Conservation (phyloP, 2,329 filamentous ascomycete genomes). For the Aschersonia sp. region DNA sequence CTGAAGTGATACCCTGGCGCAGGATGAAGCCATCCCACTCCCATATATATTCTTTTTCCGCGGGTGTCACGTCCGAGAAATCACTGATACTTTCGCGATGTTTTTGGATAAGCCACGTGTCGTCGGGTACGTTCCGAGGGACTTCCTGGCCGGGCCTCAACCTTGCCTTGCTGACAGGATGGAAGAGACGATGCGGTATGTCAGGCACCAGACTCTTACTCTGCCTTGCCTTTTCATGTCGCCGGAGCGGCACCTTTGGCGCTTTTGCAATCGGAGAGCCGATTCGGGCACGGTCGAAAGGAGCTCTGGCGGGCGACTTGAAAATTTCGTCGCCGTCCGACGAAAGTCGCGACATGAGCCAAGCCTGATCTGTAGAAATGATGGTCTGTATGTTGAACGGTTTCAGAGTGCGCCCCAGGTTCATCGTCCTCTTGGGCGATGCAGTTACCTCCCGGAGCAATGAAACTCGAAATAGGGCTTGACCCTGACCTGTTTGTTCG, state of each 20-base stretch:
- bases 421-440: conserved; percentile 21
- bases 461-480: conserved; percentile 23
- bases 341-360: conserved; percentile 26
- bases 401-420: conserved; percentile 26
- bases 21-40: conserved; percentile 44
- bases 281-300: conserved; percentile 10
- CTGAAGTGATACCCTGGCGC: conserved; percentile 33
- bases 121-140: conserved; percentile 28
- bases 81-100: conserved; percentile 42
- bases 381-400: conserved; percentile 30
- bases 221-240: conserved; percentile 7
- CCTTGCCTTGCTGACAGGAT: conserved; percentile 38
- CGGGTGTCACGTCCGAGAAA: conserved; percentile 37
- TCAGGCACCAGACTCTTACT: conserved; percentile 28
- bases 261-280: conserved; percentile 9
- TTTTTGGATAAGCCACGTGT: conserved; percentile 42
- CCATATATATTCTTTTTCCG: conserved; percentile 43
- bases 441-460: conserved; percentile 13
- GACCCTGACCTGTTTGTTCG: conserved; percentile 19
- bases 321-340: conserved; percentile 15
- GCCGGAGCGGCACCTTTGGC: conserved; percentile 4
- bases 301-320: conserved; percentile 10
- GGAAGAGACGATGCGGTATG: conserved; percentile 38
- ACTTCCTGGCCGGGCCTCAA: conserved; percentile 34
- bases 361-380: conserved; percentile 30